Base-by-base conservation (phyloP, 1,284 basidiomycete genomes). In the Trametes sp. region DNA sequence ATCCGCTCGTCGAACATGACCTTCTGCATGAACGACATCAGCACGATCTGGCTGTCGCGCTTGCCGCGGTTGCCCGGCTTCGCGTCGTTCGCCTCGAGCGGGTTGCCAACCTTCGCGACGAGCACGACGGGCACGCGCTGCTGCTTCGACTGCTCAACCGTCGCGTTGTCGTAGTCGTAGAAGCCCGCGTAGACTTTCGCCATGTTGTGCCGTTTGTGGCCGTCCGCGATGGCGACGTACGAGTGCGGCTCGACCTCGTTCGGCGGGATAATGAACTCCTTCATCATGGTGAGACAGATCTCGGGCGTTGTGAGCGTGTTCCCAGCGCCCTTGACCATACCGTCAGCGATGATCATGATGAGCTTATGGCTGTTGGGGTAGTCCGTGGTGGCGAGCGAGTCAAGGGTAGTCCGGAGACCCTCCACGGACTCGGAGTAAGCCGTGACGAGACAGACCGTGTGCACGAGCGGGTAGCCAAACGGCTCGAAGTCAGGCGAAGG, bases 1-100 rank as follows among this genome's bases (percentile, higher is more conserved):
- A 99, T 99, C 58, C 96, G 89, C 80, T 99, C 97, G 78, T 99
- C 97, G 76, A 98, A 99, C 87, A 98, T 98, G 69, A 98, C 97
- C 77, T 97, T 97, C 76, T 98, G 95, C 77, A 99, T 85, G 83
- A 99, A 99, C 54, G 87, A 88, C 97, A 99, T 98, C 66, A 99
- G 83, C 56, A 99, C 91, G 70, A 99, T 97, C 79, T 99, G 98
- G 74, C 90, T 93, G 81, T 99, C 98, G 70, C 98, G 95, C 81
- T 99, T 99, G 56, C 98, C 98, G 76, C 97, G 91, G 79, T 99
- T 99, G 61, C 98, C 98, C 2, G 97, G 97, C 78, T 99, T 99
- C 54, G 93, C 76, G 64, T 98, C 96, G 75, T 83, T 86, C 48
- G 82, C 85, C 77, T 99, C 98, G 45, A 93, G 83, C 2, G 94